Evolutionary conservation across 768 basidiomycete species (phyloP).

Genomic region (Phlegmacium glaucopus): DNA sequence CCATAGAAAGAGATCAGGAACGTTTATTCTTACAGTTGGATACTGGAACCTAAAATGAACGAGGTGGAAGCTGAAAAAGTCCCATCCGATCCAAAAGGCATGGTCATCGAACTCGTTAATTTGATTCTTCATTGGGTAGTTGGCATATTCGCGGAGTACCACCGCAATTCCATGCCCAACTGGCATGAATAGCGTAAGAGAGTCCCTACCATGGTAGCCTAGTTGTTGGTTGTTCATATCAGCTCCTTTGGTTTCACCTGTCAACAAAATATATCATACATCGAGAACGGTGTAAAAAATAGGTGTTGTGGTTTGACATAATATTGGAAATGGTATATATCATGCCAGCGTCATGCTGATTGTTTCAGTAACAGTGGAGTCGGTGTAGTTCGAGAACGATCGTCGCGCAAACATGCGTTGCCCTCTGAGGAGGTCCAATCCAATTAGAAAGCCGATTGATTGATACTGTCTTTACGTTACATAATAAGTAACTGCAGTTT

Average conservation of each 20-base stretch:
- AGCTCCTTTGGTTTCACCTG: neutral
- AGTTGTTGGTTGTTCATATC: too few species aligned
- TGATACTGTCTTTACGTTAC: too few species aligned
- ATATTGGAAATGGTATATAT: too few species aligned
- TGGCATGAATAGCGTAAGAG: conserved; percentile 5
- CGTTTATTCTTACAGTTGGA: conserved; percentile 8
- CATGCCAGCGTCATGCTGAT: too few species aligned
- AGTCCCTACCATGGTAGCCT: conserved; percentile 6
- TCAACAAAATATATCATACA: neutral
- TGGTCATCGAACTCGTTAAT: conserved; percentile 7
- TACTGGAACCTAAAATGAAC: conserved; percentile 15
- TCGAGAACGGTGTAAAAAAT: too few species aligned
- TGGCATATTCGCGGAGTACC: conserved; percentile 22
- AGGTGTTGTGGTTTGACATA: too few species aligned
- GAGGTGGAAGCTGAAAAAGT: conserved; percentile 9
- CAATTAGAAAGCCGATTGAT: too few species aligned
- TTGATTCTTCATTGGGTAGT: conserved; percentile 8
- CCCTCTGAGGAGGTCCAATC: too few species aligned
- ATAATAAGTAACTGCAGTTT: too few species aligned
- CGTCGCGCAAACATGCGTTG: too few species aligned
- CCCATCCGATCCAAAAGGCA: conserved; percentile 5
- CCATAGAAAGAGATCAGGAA: neutral
- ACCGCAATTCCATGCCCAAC: conserved; percentile 10
- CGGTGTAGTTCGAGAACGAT: too few species aligned
- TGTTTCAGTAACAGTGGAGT: too few species aligned